phyloP scores from a whole-genome alignment of 2,329 filamentous ascomycete genomes.

The Aspergillus jensenii region DNA sequence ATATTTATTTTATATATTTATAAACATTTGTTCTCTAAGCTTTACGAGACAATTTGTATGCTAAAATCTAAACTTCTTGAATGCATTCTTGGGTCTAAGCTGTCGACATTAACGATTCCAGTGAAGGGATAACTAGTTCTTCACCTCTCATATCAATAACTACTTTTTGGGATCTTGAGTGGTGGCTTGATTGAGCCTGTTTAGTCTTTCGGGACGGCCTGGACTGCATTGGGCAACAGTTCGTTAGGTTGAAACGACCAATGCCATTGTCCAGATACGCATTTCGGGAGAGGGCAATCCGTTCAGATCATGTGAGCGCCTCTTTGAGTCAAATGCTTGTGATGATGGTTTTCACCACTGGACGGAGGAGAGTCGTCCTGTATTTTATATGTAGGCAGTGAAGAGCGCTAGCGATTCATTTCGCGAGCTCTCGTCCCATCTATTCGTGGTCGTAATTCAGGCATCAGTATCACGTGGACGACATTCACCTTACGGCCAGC shows the following conservation, averaged over 20 bases:
- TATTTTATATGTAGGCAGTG: background rate
- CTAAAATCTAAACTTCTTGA: background rate
- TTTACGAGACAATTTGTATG: background rate
- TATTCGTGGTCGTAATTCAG: background rate
- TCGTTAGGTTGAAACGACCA: background rate
- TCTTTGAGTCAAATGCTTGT: background rate
- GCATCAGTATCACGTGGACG: constrained; percentile 6
- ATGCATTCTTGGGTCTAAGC: no score
- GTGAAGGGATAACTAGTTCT: no score
- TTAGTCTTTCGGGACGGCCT: background rate
- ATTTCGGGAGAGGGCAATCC: background rate
- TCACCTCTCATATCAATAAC: no score
- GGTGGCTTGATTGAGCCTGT: background rate
- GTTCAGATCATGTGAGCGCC: background rate
- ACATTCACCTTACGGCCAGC: background rate
- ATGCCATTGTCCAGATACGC: background rate
- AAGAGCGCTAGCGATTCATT: background rate
- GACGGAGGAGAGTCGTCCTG: background rate
- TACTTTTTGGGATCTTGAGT: no score
- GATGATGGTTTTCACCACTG: background rate
- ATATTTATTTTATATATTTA: background rate
- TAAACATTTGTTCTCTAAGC: background rate
- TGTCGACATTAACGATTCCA: no score
- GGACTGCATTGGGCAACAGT: background rate
- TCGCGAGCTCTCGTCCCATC: background rate